A percentile compares a stretch with the other conserved stretches of the same genome.
These are phyloP conservation scores for Cucurbita argyrosperma DNA, from an alignment of 306 rosid genomes.

Conservation along the genomic window DNA sequence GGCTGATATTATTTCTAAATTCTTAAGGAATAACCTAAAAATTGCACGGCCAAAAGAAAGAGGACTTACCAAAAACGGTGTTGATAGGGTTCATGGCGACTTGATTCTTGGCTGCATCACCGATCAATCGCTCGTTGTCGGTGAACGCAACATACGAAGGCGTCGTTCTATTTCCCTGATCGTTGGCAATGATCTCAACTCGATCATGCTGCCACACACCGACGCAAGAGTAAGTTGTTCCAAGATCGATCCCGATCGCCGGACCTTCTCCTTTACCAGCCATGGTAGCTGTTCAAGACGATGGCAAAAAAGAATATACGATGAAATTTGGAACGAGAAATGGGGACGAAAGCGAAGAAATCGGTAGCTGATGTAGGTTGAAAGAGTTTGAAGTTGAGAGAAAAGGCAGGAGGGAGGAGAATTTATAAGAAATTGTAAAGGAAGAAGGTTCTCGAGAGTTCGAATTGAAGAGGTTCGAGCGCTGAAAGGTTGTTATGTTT, in stretches of 20 bases:
- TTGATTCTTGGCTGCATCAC: constrained; percentile 64
- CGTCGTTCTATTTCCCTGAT: constrained; percentile 53
- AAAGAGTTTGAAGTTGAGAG: not conserved
- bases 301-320: not conserved
- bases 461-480: not conserved
- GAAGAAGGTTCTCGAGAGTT: constrained; percentile 1
- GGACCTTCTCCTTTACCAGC: constrained; percentile 48
- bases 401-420: not conserved
- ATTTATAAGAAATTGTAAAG: not conserved
- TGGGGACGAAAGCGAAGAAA: not conserved
- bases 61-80: constrained; percentile 43
- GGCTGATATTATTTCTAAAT: not conserved
- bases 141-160: constrained; percentile 54
- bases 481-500: not conserved
- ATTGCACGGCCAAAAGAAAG: not conserved
- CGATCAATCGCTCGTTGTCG: constrained; percentile 41
- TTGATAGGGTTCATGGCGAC: constrained; percentile 60
- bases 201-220: constrained; percentile 64
- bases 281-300: constrained; percentile 13
- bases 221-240: constrained; percentile 55
- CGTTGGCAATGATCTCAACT: constrained; percentile 55
- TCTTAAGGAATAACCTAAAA: not conserved
- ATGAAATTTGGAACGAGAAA: not conserved
- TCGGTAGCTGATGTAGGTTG: not conserved
- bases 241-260: constrained; percentile 56